A percentile compares a stretch with the other conserved stretches of the same genome.
Evolutionary conservation across 805 yeast species (phyloP).

Genomic region (Monosporozyma aerobia): DNA sequence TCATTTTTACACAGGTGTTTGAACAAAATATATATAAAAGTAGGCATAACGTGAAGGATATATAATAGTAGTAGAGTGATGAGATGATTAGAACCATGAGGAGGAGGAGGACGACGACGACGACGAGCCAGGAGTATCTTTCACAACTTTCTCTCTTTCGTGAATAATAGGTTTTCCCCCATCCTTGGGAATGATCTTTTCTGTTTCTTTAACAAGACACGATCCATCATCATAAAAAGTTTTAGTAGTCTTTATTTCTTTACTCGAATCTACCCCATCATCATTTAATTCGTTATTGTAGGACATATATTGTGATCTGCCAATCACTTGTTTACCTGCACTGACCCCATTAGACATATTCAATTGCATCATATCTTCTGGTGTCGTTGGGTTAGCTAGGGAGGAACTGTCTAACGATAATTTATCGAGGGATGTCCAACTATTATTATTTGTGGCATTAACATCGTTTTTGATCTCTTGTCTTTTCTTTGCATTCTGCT

Average conservation of each 20-base stretch:
- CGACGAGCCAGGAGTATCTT: neutral
- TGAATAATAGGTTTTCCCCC: conserved; percentile 32
- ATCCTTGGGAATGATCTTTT: conserved; percentile 31
- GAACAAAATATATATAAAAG: neutral
- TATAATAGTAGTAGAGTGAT: neutral
- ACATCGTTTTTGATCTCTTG: conserved; percentile 14
- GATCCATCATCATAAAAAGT: conserved; percentile 38
- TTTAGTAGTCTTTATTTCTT: conserved; percentile 32
- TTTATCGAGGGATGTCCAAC: neutral
- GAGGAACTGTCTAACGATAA: no score
- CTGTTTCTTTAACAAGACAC: conserved; percentile 31
- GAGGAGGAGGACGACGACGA: neutral
- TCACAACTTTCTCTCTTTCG: conserved; percentile 14
- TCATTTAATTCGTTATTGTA: conserved; percentile 20
- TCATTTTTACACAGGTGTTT: neutral
- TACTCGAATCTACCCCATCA: conserved; percentile 35
- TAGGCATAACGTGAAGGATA: neutral
- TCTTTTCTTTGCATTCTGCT: conserved; percentile 40
- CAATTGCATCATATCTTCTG: conserved; percentile 19
- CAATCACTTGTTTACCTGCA: conserved; percentile 23
- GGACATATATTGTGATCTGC: conserved; percentile 32
- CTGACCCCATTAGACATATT: conserved; percentile 4
- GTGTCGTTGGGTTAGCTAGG: conserved; percentile 6
- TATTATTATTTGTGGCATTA: neutral
- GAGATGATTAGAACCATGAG: conserved; percentile 3